These are phyloP conservation scores for Exophiala dermatitidis DNA, from an alignment of 2,329 filamentous ascomycete species.

Conservation along the genomic window DNA sequence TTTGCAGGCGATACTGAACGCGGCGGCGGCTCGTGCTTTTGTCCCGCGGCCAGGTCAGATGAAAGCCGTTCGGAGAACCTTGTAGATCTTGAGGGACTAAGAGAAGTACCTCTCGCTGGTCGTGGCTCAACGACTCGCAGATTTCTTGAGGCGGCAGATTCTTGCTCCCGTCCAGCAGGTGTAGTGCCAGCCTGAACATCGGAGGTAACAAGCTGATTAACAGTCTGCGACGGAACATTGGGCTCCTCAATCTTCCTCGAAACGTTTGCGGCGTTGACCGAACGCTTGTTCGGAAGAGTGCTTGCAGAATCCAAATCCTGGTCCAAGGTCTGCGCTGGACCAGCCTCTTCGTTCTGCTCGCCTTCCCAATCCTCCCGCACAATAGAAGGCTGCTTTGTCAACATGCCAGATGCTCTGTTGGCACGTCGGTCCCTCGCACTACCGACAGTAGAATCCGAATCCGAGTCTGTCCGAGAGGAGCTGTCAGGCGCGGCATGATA, in stretches of 20 bases:
- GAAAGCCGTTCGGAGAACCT: conserved; percentile 50
- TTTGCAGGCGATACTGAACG: conserved; percentile 56
- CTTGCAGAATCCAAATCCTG: conserved; percentile 1
- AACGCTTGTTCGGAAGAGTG: conserved; percentile 7
- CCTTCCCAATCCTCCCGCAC: conserved; percentile 39
- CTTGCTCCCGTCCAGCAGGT: conserved; percentile 1
- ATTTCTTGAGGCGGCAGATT: conserved; percentile 1
- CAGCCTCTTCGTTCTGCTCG: conserved; percentile 31
- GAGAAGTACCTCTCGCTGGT: conserved; percentile 32
- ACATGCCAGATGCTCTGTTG: conserved; percentile 27
- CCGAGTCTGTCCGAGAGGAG: conserved; percentile 24
- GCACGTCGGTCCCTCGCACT: conserved; percentile 23
- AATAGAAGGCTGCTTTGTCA: conserved; percentile 35
- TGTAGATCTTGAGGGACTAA: conserved; percentile 50
- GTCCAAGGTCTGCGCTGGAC: conserved; percentile 1
- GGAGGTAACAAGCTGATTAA: conserved; percentile 4
- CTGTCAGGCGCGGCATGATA: conserved; percentile 14
- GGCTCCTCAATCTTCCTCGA: conserved; percentile 26
- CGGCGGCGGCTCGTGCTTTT: conserved; percentile 51
- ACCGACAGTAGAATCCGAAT: conserved; percentile 29
- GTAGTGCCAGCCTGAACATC: not conserved
- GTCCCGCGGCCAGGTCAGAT: conserved; percentile 41
- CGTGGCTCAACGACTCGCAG: conserved; percentile 13
- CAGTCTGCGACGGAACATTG: not conserved
- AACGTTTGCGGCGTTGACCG: conserved; percentile 23